Base-by-base conservation (phyloP, 495 filamentous ascomycete genomes). In the Annulohypoxylon moriforme region DNA sequence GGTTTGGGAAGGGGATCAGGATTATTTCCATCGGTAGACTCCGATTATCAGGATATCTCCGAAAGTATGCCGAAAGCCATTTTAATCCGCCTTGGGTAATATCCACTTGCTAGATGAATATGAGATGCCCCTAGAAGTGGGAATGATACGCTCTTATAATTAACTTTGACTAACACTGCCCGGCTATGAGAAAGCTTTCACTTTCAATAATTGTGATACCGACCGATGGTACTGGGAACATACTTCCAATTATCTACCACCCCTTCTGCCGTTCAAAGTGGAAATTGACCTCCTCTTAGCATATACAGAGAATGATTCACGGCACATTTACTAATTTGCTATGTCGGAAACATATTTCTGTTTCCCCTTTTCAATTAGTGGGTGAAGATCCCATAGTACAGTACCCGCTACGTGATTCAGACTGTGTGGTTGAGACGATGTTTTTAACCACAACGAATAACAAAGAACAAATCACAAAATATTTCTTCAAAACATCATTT, bases 1-100 rank as follows among this genome's bases (percentile, higher is more conserved):
- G 46, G 46, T 49, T 25, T 13, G 46, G 11, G 46, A 24, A 24
- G 20, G 16, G 40, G 40, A 49, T 49, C 46, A 25, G 18, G 46
- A 25, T 49, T 25, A 24, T 24, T 14, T 24, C 20, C 20, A 14
- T 49, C 22, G 22, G 46, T 49, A 25, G 16, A 8, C 18, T 49
- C 46, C 46, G 46, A 49, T 49, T 25, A 49, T 25, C 20, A 25
- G 46, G 20, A 49, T 25, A 49, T 49, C 20, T 49, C 46, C 46
- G 46, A 49, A 49, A 49, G 46, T 24, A 49, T 49, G 20, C 46
- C 20, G 18, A 24, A n/a, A 49, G 14, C 18, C 25, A 24, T 11
- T 24, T 20, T 24, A 49, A 11, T 49, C 20, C 9, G 3, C 18
- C 18, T 8, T 24, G 11, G 13, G n/a, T 40, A 10, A 22, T 9